Base-by-base conservation (phyloP, 192 early-diverging fungal genomes). In the Backusella parvicylindrica region DNA sequence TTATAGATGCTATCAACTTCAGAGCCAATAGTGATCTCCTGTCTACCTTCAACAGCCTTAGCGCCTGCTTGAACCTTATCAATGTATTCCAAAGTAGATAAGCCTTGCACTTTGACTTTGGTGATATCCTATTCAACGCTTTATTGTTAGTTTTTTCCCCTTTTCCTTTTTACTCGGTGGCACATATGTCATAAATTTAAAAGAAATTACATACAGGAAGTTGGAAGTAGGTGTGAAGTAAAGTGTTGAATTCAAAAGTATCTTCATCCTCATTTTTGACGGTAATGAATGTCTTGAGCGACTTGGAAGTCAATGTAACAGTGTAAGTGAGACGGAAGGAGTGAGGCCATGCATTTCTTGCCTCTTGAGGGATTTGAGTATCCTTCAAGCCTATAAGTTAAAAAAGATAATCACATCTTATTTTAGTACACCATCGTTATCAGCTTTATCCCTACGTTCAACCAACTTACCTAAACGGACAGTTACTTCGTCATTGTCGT, bases 221-320 rank as follows among this genome's bases (percentile, higher is more conserved):
- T 13, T 82, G 76, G 72, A 96, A 91, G 81, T 99, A 99, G 16
- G 96, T 96, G 81, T 99, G 97, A 75, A 98, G 84, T n/a, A 99
- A 88, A 32, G 91, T 81, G 21, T 95, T 96, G 77, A 99, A 97
- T 66, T 88, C 86, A 70, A 95, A 96, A 28, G 87, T 73, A 47
- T 79, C 75, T 30, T 74, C 75, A 40, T 92, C 95, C 35, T 89
- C 81, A 82, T 99, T 99, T 73, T 92, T 90, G 23, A 92, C 89
- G 69, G 73, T 79, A 50, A 98, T 79, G 11, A 85, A 79, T n/a
- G 94, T 95, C 31, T 83, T 90, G 56, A 98, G 80, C 12, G 90
- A 91, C 64, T 86, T 84, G 1, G 85, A 89, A 1, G 88, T 88
- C 64, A 99, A 80, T 43, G 90, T 91, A 50, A 99, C 92, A 1